Percentiles rank a stretch among this genome's conserved stretches.
These are phyloP conservation scores for Backusella macrospora DNA, from an alignment of 192 early-diverging fungal species.

Conservation along the genomic window DNA sequence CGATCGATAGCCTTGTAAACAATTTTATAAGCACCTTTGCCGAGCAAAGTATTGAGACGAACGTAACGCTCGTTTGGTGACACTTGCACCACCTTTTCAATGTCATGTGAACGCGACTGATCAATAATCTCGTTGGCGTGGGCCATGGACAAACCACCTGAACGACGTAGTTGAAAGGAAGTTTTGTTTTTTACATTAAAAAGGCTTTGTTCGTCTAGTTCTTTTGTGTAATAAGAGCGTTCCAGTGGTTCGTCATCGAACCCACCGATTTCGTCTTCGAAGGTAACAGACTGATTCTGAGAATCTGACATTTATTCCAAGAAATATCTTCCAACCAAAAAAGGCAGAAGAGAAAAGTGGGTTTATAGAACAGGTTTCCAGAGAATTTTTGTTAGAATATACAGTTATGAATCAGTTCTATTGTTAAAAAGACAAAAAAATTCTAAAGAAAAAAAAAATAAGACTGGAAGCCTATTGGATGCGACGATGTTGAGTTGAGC, in stretches of 20 bases:
- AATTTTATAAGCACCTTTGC: constrained; percentile 83
- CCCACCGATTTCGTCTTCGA: constrained; percentile 13
- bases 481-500: constrained; percentile 2
- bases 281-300: constrained; percentile 9
- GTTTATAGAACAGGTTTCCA: constrained; percentile 5
- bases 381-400: constrained; percentile 16
- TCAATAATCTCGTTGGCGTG: constrained; percentile 50
- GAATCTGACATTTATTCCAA: constrained; percentile 19
- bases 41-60: constrained; percentile 63
- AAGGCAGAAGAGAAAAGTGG: constrained; percentile 15
- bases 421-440: constrained; percentile 1
- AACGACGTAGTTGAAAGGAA: constrained; percentile 15
- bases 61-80: constrained; percentile 58
- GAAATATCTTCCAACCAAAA: constrained; percentile 11
- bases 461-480: not conserved
- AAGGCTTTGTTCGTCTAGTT: constrained; percentile 5
- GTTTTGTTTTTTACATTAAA: constrained; percentile 1
- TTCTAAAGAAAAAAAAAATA: constrained; percentile 5
- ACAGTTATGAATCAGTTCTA: constrained; percentile 10
- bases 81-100: constrained; percentile 58
- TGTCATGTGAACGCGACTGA: constrained; percentile 51
- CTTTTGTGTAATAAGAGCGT: not conserved
- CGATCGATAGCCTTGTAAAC: constrained; percentile 84
- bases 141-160: not conserved
- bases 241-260: constrained; percentile 21